Conservation (phyloP, 371 early-diverging fungal species). For the Mucor saturninus region DNA sequence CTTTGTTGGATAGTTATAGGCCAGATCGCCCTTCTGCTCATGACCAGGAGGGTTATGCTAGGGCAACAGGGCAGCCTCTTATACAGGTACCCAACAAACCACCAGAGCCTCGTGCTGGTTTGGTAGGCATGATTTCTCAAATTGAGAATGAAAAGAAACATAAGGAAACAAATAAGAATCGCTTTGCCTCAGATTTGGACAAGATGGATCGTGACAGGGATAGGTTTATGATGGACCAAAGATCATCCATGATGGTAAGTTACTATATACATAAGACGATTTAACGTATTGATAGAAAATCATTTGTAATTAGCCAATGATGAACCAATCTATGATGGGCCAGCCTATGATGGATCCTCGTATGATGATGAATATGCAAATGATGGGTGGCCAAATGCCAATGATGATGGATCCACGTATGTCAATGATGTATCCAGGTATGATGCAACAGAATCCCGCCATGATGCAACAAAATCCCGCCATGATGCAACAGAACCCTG, state of each 20-base stretch:
- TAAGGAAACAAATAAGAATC: conserved; percentile 33
- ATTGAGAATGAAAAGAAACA: conserved; percentile 46
- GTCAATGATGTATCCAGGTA: conserved; percentile 45
- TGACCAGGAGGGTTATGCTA: conserved; percentile 50
- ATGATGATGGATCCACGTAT: conserved; percentile 25
- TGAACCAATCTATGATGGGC: conserved; percentile 28
- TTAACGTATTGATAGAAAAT: too few species aligned
- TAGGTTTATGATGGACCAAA: conserved; percentile 38
- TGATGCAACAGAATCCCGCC: conserved; percentile 28
- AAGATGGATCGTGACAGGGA: conserved; percentile 37
- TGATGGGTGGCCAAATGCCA: conserved; percentile 42
- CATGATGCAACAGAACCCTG: conserved; percentile 29
- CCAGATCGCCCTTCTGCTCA: conserved; percentile 42
- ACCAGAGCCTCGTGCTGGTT: conserved; percentile 45
- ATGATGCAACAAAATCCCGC: conserved; percentile 27
- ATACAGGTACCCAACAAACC: conserved; percentile 47
- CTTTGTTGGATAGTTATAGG: conserved; percentile 41
- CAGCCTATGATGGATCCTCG: conserved; percentile 43
- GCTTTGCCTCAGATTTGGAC: conserved; percentile 28
- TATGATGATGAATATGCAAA: conserved; percentile 30
- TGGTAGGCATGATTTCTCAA: conserved; percentile 55
- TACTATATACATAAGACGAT: conserved; percentile 1
- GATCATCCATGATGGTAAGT: conserved; percentile 23
- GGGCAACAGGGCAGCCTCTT: conserved; percentile 50
- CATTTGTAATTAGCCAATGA: conserved; percentile 17